These are phyloP conservation scores for Pythium rishiriense DNA, from an alignment of 352 stramenopile genomes.

Conservation along the genomic window DNA sequence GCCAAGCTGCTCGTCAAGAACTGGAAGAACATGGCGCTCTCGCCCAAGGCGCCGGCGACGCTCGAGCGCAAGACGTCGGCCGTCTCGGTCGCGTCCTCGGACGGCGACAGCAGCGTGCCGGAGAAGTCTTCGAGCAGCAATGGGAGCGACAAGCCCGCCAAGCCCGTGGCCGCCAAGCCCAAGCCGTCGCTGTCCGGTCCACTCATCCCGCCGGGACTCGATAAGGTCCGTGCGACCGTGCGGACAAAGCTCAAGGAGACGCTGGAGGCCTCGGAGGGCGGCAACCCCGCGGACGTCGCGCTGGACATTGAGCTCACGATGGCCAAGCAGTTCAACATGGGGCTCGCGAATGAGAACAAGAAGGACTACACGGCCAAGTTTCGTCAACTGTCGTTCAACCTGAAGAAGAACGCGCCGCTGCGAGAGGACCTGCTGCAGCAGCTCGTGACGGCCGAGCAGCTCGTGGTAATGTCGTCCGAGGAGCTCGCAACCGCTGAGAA, in stretches of 20 bases:
- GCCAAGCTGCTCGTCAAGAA: conserved; percentile 82
- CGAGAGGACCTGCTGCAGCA: conserved; percentile 76
- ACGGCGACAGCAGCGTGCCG: conserved; percentile 25
- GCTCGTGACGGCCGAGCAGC: conserved; percentile 63
- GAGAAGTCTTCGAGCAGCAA: conserved; percentile 14
- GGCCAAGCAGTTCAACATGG: conserved; percentile 70
- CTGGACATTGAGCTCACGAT: conserved; percentile 76
- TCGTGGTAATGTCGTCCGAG: conserved; percentile 83
- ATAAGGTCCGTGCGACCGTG: conserved; percentile 77
- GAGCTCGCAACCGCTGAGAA: conserved; percentile 89
- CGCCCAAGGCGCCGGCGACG: conserved; percentile 36
- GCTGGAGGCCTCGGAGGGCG: conserved; percentile 50
- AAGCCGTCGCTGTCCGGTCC: conserved; percentile 29
- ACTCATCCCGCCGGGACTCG: conserved; percentile 69
- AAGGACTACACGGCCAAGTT: conserved; percentile 90
- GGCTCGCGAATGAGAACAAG: conserved; percentile 74
- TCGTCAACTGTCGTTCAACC: conserved; percentile 87
- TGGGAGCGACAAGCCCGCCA: not conserved
- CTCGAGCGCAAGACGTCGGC: conserved; percentile 36
- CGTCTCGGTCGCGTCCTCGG: conserved; percentile 30
- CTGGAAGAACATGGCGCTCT: conserved; percentile 87
- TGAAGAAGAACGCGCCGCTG: conserved; percentile 89
- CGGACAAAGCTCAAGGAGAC: conserved; percentile 82
- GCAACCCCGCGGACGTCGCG: conserved; percentile 51
- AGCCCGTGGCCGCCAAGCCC: not conserved